Evolutionary conservation across 352 stramenopile species (phyloP).

Genomic region (Pythium plurisporium): DNA sequence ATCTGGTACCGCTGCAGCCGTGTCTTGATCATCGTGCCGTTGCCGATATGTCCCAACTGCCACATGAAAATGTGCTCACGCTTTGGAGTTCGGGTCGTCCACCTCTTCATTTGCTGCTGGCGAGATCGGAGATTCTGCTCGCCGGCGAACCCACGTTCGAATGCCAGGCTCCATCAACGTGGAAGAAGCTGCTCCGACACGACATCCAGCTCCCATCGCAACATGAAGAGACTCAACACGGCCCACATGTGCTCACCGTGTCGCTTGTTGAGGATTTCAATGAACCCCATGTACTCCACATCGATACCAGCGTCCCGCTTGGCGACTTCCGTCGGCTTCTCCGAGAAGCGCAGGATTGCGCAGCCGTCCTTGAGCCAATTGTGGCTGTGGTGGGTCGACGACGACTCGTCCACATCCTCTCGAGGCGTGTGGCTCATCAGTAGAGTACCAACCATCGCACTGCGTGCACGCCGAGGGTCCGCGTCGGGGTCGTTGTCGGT

Average conservation of each 20-base stretch:
- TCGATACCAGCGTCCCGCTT: slow-evolving; percentile 13
- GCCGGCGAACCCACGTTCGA: no score
- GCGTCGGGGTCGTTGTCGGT: neutral
- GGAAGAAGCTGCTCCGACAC: slow-evolving; percentile 7
- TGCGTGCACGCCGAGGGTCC: neutral
- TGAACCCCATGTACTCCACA: slow-evolving; percentile 27
- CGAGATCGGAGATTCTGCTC: no score
- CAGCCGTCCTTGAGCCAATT: slow-evolving; percentile 22
- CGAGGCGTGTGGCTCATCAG: slow-evolving; percentile 15
- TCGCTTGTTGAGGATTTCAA: neutral
- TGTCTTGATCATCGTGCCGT: no score
- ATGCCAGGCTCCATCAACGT: no score
- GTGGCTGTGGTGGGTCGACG: no score
- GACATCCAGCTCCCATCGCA: slow-evolving; percentile 22
- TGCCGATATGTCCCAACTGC: no score
- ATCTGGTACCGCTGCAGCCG: no score
- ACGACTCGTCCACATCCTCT: no score
- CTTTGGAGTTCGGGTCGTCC: no score
- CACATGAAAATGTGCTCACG: no score
- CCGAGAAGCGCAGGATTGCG: slow-evolving; percentile 17
- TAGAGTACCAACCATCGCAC: slow-evolving; percentile 13
- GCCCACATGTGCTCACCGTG: slow-evolving; percentile 25
- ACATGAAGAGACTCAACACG: slow-evolving; percentile 20
- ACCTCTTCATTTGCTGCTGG: no score
- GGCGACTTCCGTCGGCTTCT: neutral